Base-by-base conservation (phyloP, 208 protist species). In the Wallacemonas collosoma region DNA sequence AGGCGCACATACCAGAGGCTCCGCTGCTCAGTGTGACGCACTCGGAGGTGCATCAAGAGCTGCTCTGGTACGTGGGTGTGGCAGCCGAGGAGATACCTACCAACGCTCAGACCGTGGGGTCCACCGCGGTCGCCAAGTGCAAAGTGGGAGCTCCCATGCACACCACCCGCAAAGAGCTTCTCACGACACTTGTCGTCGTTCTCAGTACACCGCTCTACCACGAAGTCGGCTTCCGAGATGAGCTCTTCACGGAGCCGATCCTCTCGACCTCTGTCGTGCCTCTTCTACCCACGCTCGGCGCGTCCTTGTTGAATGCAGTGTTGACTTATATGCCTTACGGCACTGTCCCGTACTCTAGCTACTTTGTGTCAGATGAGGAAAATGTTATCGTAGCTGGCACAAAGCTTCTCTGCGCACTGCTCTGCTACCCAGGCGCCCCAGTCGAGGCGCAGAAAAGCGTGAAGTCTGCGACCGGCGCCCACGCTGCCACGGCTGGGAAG, bases 291-390 rank as follows among this genome's bases (percentile, higher is more conserved):
- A 92, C 90, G 36, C 78, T 97, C 5, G 79, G 84, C 2, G 77
- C 84, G 3, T 97, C 93, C 26, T 61, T 95, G 72, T 75, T 95
- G 56, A 95, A 95, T 82, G 79, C 80, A 8, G 68, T 95, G 43
- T 45, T 94, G 12, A 82, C 76, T 17, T 95, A 91, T 57, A 56
- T 78, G 2, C 93, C 93, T 2, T 91, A 88, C 79, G 87, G 90
- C 26, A 62, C 70, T 14, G 45, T 95, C n/a, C 89, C 90, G 26
- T 95, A 95, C 79, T 84, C 82, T 26, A 95, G 88, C 74, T 80
- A 95, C 72, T 80, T 88, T 39, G 79, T 81, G 2, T 77, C 71
- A 11, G 62, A 81, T 38, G 85, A 89, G 72, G 83, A 91, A 55
- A 63, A 68, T 15, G 77, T 94, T 4, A 85, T 93, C 8, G 62